phyloP scores from a whole-genome alignment of 2,329 filamentous ascomycete species.

The Fonsecaea nubica region DNA sequence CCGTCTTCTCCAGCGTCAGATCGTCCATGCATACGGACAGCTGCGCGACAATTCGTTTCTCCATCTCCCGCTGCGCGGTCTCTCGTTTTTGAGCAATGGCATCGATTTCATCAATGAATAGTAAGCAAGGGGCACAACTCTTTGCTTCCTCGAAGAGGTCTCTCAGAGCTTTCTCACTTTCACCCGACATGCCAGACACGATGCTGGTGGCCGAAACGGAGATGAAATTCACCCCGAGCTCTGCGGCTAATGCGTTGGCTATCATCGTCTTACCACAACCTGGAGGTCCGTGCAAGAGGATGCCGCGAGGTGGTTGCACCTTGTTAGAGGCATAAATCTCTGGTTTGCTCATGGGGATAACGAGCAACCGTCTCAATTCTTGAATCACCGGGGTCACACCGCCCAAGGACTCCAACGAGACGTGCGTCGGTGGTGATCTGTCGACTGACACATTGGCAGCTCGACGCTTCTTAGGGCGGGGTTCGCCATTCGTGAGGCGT shows the following conservation, averaged over 20 bases:
- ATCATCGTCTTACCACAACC: constrained; percentile 88
- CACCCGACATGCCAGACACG: constrained; percentile 85
- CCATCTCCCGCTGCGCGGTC: constrained; percentile 83
- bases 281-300: constrained; percentile 81
- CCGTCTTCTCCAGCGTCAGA: constrained; percentile 72
- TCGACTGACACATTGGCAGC: constrained; percentile 61
- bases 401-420: constrained; percentile 74
- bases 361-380: constrained; percentile 72
- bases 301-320: constrained; percentile 73
- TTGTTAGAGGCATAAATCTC: constrained; percentile 70
- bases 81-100: constrained; percentile 87
- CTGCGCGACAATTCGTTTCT: constrained; percentile 83
- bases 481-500: constrained; percentile 69
- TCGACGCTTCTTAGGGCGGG: constrained; percentile 70
- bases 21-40: constrained; percentile 87
- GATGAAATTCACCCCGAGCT: constrained; percentile 77
- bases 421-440: constrained; percentile 68
- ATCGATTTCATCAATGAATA: constrained; percentile 94
- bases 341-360: constrained; percentile 73
- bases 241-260: constrained; percentile 77
- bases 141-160: constrained; percentile 89
- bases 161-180: constrained; percentile 84
- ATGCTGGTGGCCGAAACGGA: constrained; percentile 81
- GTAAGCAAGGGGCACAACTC: constrained; percentile 80
- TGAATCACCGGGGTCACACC: constrained; percentile 75